Base-by-base conservation (phyloP, 2,329 filamentous ascomycete species). In the Coleophoma cylindrospora region DNA sequence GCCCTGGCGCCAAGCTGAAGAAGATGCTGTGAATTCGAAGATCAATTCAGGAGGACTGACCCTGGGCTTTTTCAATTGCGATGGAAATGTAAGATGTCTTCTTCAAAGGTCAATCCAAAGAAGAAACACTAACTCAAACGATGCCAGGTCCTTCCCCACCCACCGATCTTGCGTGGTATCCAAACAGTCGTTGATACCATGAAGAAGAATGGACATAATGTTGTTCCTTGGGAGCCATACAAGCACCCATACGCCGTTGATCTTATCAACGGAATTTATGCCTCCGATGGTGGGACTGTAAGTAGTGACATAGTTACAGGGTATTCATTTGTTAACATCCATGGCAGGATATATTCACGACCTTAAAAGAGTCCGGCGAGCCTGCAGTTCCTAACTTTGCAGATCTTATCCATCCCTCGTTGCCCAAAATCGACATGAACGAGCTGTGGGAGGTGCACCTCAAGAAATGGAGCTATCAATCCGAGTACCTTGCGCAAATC, bases 351-450 rank as follows among this genome's bases (percentile, higher is more conserved):
- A 50, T 61, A n/a, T 52, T 54, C 53, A 43, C 19, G 17, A 54
- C 50, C 2, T 43, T 59, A 15, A 50, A 57, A 38, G 45, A 48
- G 43, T 60, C 60, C 3, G 57, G 70, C 34, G 69, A 72, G 50
- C 69, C 68, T 11, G 57, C 61, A 0, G 68, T 71, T 33, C 65
- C 68, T 9, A 67, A 69, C 32, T 61, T 60, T 15, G 36, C 43
- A 14, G 53, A 60, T 21, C 22, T 58, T 2, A 53, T 61, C 33
- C 54, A 61, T n/a, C 49, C 56, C 4, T 46, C 40, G 2, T 50
- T 55, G 1, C 46, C 54, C 1, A 55, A 57, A 27, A 50, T 58
- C 43, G 58, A 58, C 45, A 57, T 61, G 47, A 61, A 61, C 32
- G 48, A 55, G 34, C 52, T 60, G 19, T 60, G 55, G 55, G 56